Conservation (phyloP, 2,329 filamentous ascomycete genomes). For the Emmonsiellopsis sp. region DNA sequence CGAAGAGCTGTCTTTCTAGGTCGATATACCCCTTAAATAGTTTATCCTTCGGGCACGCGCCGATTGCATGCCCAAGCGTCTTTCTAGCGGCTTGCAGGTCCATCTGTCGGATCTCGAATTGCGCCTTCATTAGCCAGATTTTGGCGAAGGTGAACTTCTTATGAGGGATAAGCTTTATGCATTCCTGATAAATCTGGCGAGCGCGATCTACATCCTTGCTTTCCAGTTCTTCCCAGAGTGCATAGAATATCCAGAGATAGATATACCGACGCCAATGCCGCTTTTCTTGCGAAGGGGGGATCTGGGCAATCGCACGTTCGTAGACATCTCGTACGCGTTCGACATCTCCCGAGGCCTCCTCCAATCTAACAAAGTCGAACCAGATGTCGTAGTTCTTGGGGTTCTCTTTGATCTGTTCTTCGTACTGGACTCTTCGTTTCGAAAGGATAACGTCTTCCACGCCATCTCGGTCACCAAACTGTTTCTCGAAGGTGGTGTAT, state of each 20-base stretch:
- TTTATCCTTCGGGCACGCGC: slow-evolving; percentile 92
- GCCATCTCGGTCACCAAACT: slow-evolving; percentile 86
- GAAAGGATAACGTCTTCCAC: slow-evolving; percentile 94
- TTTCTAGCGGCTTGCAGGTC: slow-evolving; percentile 74
- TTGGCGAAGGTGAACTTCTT: slow-evolving; percentile 97
- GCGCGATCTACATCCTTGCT: slow-evolving; percentile 69
- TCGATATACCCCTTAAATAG: slow-evolving; percentile 91
- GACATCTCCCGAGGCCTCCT: slow-evolving; percentile 73
- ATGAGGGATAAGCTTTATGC: slow-evolving; percentile 79
- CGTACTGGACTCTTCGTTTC: slow-evolving; percentile 85
- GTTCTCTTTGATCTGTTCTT: slow-evolving; percentile 88
- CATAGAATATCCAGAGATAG: slow-evolving; percentile 97
- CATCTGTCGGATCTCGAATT: slow-evolving; percentile 84
- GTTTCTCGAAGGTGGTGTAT: slow-evolving; percentile 97
- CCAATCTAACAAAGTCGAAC: slow-evolving; percentile 89
- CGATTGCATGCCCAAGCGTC: slow-evolving; percentile 79
- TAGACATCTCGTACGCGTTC: slow-evolving; percentile 87
- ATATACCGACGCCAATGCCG: slow-evolving; percentile 96
- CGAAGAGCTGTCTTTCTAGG: slow-evolving; percentile 84
- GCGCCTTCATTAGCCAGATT: slow-evolving; percentile 85
- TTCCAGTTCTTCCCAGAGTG: slow-evolving; percentile 86
- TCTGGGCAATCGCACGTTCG: slow-evolving; percentile 88
- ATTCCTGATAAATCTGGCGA: slow-evolving; percentile 83
- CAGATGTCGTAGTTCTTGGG: slow-evolving; percentile 94
- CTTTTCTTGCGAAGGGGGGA: slow-evolving; percentile 92